Evolutionary conservation across 1,284 basidiomycete genomes (phyloP).

Genomic region (Sparassis latifolia): DNA sequence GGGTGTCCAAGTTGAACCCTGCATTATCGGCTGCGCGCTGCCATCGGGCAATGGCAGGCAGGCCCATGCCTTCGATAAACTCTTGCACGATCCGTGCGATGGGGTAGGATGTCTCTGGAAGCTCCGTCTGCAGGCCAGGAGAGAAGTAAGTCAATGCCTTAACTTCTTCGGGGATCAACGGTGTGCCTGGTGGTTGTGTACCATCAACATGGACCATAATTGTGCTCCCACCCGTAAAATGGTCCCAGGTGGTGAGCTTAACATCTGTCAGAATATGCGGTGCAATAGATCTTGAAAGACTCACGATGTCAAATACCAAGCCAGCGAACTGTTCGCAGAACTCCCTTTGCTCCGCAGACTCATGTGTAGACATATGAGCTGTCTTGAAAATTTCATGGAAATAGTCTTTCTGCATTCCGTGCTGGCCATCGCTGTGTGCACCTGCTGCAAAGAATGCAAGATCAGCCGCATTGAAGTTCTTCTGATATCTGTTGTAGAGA

Average conservation of each 20-base stretch:
- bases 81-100: constrained; percentile 1
- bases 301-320: background rate
- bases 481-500: background rate
- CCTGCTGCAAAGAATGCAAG: background rate
- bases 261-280: background rate
- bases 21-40: background rate
- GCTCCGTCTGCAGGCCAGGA: background rate
- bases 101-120: background rate
- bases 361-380: too few relatives aligned
- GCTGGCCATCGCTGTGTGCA: background rate
- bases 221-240: constrained; percentile 1
- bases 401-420: background rate
- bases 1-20: background rate
- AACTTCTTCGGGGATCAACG: background rate
- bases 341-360: too few relatives aligned
- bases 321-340: too few relatives aligned
- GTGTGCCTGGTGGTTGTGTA: background rate
- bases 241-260: constrained; percentile 3
- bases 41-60: background rate
- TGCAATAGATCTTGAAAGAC: background rate
- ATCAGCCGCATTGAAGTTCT: background rate
- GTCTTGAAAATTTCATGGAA: background rate
- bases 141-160: background rate
- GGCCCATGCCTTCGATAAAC: constrained; percentile 1
- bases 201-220: constrained; percentile 5